Evolutionary conservation across 2,329 filamentous ascomycete genomes (phyloP), one percentile per base, ranked within the genome.

Genomic region (Teratosphaeriaceae sp.): DNA sequence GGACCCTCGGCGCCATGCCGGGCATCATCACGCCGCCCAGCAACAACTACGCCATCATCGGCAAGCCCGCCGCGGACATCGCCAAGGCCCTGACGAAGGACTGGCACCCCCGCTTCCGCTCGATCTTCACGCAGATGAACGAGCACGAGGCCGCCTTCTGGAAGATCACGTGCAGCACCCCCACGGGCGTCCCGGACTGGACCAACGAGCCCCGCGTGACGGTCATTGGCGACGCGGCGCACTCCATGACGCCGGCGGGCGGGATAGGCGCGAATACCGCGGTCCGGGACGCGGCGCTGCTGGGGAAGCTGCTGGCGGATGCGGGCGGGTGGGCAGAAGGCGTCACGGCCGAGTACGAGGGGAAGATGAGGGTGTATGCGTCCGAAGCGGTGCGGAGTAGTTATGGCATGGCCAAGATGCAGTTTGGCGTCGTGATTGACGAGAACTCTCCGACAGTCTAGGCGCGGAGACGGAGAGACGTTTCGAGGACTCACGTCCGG

Each of bases 101-200:
- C 24, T 83, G 79, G 79, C 68, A 80, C 54, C 66, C 73, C 11
- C 67, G 71, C 2, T 61, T 82, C 35, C 72, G 67, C 55, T 69
- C 76, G 1, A 59, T 83, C 0, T 74, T 83, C 45, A 75, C 80
- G 5, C 52, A 79, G 26, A 80, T 81, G 74, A 57, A 65, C 4
- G 73, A 72, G 43, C 49, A 60, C 0, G 75, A 82, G 49, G 74
- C 79, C 0, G 78, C 79, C 0, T 82, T 83, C 50, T 82, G 78
- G 76, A 82, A 80, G 52, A 81, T 83, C 37, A 81, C 78, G 2
- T 82, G 76, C 50, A 80, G 77, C 0, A 72, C 69, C 0, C 79
- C 78, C 0, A 66, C 66, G 0, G 78, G 78, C 1, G 75, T 82
- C 0, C 79, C 79, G 0, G 67, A 74, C 34, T 82, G 79, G 79